A percentile compares a stretch with the other conserved stretches of the same genome.
Conservation (phyloP, 495 filamentous ascomycete species). For the Podospora anserina region DNA sequence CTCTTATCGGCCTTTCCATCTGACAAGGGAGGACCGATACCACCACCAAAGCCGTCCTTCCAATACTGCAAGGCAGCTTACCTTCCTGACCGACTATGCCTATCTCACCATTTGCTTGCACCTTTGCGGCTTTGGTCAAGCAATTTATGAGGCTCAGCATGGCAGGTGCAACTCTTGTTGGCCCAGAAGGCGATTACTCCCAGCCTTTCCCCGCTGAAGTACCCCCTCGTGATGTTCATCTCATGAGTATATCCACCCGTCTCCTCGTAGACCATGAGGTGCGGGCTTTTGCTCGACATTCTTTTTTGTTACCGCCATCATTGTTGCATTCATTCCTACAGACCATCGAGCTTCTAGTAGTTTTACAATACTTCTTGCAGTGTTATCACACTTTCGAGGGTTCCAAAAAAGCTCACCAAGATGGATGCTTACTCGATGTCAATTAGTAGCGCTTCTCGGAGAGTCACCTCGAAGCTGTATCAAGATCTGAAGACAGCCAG, state of each 20-base stretch:
- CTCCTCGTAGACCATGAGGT: neutral
- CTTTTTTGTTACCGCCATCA: neutral
- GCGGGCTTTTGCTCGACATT: neutral
- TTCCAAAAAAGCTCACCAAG: constrained; percentile 10
- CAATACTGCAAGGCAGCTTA: neutral
- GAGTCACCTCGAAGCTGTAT: constrained; percentile 45
- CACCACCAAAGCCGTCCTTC: constrained; percentile 3
- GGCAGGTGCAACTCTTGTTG: neutral
- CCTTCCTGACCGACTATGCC: neutral
- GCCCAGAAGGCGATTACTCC: neutral
- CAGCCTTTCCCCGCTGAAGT: neutral
- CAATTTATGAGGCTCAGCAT: neutral
- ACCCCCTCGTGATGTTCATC: neutral
- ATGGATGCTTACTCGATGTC: constrained; percentile 54
- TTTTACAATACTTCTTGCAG: neutral
- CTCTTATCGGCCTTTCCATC: constrained; percentile 13
- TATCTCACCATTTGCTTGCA: no score
- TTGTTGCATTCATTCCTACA: neutral
- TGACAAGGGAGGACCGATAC: constrained; percentile 1
- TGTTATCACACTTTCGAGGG: neutral
- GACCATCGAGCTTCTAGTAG: neutral
- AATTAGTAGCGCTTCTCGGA: constrained; percentile 41
- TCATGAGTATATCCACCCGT: neutral
- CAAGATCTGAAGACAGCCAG: constrained; percentile 43
- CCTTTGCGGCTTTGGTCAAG: neutral